Base-by-base conservation (phyloP, 495 filamentous ascomycete genomes). In the Daldinia concentrica region DNA sequence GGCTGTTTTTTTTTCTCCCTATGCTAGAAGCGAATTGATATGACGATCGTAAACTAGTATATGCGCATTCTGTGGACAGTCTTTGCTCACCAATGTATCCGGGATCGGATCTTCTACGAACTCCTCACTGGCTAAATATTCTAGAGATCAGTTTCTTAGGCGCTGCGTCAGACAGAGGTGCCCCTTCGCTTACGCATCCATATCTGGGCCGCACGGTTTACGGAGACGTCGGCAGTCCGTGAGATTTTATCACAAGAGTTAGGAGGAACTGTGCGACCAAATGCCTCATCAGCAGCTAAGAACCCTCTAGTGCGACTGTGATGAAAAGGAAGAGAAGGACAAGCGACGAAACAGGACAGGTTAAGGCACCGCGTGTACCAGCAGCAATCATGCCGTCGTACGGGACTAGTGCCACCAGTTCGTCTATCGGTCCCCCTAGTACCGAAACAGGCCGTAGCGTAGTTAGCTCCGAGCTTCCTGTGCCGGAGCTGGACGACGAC, bases 401-500 rank as follows among this genome's bases (percentile, higher is more conserved):
- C 59, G 70, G 69, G 36, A 74, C 69, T 50, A 72, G 64, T 45
- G 71, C 69, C 27, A 68, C 65, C 34, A 64, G 62, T 57, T 76
- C 76, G 41, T 74, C 60, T 39, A 64, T 66, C 63, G 73, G 68
- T 55, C 54, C 48, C 41, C 60, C 61, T 45, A 74, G 74, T 39
- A 61, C 62, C 54, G 69, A 30, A 19, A 48, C 56, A 50, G 17
- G 58, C 73, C 63, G 68, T 58, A 54, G 60, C 52, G 39, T 60
- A 59, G 58, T 58, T 29, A 50, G 73, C 62, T 70, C 70, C 54
- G 76, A 77, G 36, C 65, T 75, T 19, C 62, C 67, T 7, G 65
- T 77, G 26, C 76, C 76, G 36, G 76, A 77, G 29, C 43, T 77
- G 51, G 76, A 77, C 60, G 32, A 67, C 62, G 74, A 77, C 34